A percentile compares a stretch with the other conserved stretches of the same genome.
Conservation (phyloP, 164 flowering plant species). For the Buxus sempervirens region DNA sequence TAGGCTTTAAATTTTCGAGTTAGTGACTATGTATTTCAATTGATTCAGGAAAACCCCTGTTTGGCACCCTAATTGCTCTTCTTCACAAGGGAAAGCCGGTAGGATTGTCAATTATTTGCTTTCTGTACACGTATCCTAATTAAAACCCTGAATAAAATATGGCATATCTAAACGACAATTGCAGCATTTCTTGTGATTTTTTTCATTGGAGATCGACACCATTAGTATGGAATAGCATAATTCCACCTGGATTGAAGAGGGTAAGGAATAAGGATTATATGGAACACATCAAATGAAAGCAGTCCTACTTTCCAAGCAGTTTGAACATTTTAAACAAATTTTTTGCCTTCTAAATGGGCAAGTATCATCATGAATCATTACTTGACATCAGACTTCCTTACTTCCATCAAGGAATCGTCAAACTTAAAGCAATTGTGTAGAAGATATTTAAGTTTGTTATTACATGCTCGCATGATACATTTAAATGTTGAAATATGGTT, state of each 20-base stretch:
- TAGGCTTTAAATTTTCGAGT: not conserved
- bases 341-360: not conserved
- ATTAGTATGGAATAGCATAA: not conserved
- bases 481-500: no score
- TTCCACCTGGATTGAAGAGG: not conserved
- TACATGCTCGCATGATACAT: no score
- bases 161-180: no score
- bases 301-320: not conserved
- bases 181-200: not conserved
- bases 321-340: no score
- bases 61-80: slow-evolving; percentile 95
- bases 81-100: slow-evolving; percentile 84
- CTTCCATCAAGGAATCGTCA: no score
- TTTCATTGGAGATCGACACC: not conserved
- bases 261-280: no score
- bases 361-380: not conserved
- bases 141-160: no score
- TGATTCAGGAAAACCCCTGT: slow-evolving; percentile 87
- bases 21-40: not conserved
- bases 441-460: no score
- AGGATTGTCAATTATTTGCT: slow-evolving; percentile 20
- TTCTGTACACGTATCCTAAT: no score
- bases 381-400: not conserved
- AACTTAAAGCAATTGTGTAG: no score
- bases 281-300: not conserved